phyloP scores from a whole-genome alignment of 2,329 filamentous ascomycete species.

The Lasiodiplodia gonubiensis region DNA sequence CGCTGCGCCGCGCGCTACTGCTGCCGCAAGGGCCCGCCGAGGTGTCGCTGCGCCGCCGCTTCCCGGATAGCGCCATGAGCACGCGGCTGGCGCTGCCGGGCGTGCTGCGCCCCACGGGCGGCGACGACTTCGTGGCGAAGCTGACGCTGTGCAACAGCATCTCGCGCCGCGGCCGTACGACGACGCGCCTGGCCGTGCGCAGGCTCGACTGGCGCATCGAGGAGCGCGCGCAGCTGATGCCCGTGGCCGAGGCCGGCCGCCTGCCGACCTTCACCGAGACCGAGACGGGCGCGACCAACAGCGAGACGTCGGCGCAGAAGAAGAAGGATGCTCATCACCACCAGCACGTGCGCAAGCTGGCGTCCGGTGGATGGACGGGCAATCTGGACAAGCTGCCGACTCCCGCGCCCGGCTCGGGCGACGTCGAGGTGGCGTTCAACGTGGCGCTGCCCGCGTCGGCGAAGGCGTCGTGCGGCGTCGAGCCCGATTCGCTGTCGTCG shows the following conservation, averaged over 20 bases:
- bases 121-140: neutral
- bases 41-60: conserved; percentile 7
- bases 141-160: neutral
- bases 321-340: neutral
- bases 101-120: neutral
- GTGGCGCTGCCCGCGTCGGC: conserved; percentile 5
- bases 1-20: neutral
- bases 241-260: neutral
- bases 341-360: conserved; percentile 12
- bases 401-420: neutral
- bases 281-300: neutral
- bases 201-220: conserved; percentile 16
- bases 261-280: neutral
- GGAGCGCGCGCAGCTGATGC: neutral
- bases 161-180: conserved; percentile 5
- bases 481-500: neutral
- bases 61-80: neutral
- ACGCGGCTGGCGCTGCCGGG: neutral
- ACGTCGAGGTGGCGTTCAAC: neutral
- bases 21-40: neutral
- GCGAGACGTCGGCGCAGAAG: neutral
- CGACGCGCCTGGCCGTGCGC: neutral
- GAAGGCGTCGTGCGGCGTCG: conserved; percentile 4
- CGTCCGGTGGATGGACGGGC: neutral
- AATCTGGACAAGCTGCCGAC: neutral